Percentiles rank a stretch among this genome's conserved stretches.
These are phyloP conservation scores for Colletotrichum simmondsii DNA, from an alignment of 2,329 filamentous ascomycete genomes.

Conservation along the genomic window DNA sequence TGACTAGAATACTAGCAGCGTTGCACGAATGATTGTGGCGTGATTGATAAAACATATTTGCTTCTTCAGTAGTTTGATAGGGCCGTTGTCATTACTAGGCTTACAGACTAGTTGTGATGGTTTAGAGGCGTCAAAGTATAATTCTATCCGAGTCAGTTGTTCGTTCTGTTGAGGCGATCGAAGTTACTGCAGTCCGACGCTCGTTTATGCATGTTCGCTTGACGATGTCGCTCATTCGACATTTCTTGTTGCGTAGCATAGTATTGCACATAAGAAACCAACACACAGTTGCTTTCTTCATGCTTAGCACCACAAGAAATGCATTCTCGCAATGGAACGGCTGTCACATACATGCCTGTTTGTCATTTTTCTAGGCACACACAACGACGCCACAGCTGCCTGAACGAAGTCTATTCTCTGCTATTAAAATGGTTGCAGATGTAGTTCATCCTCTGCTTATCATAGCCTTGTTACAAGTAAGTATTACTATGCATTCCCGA, in stretches of 20 bases:
- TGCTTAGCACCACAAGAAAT: too few species aligned
- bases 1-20: not conserved
- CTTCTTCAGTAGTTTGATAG: not conserved
- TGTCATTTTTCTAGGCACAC: too few species aligned
- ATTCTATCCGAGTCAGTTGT: not conserved
- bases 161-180: not conserved
- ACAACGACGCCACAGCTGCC: too few species aligned
- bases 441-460: not conserved
- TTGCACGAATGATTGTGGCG: not conserved
- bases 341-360: too few species aligned
- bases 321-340: too few species aligned
- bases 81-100: not conserved
- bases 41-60: not conserved
- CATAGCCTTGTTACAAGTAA: too few species aligned
- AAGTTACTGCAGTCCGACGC: not conserved
- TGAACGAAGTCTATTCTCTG: too few species aligned
- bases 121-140: not conserved
- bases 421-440: too few species aligned
- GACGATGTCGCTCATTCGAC: not conserved
- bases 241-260: not conserved
- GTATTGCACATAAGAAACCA: not conserved
- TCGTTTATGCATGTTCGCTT: not conserved
- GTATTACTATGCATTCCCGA: too few species aligned
- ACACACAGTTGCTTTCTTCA: not conserved
- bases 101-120: not conserved